Base-by-base conservation (phyloP, 106 monocot species). In the Vanilla planifolia region DNA sequence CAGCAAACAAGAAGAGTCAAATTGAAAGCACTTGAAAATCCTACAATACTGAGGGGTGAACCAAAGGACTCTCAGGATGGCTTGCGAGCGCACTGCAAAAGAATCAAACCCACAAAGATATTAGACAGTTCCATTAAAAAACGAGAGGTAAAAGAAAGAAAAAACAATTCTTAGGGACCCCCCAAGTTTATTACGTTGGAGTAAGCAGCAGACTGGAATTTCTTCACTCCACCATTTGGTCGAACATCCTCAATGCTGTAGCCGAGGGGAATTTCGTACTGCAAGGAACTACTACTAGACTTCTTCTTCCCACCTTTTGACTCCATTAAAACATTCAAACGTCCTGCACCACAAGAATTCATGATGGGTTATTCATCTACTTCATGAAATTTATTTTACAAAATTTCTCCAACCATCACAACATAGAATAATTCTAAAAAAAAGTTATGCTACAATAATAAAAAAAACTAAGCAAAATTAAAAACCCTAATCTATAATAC, bases 161-260 rank as follows among this genome's bases (percentile, higher is more conserved):
- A n/a, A n/a, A n/a, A n/a, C n/a, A n/a, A n/a, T n/a, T n/a, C n/a
- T n/a, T n/a, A n/a, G n/a, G n/a, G n/a, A n/a, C n/a, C n/a, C n/a
- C n/a, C n/a, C n/a, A n/a, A n/a, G 16, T 3, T 4, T 5, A 26
- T 75, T 68, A 89, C 85, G 85, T 94, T 94, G 77, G 89, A 94
- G 79, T 94, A 94, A 39, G 85, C 89, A 85, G 88, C 93, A 75
- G 93, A 89, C n/a, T 78, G 76, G 75, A 94, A 94, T 43, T 94
- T 94, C 85, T 85, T 75, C 72, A 89, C 89, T 60, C 80, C 93
- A 11, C 93, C 93, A 73, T 82, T 66, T 0, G 93, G 89, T 70
- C 89, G 82, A 76, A 94, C 70, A 71, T 94, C 93, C 61, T 94
- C 93, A 83, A 85, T 85, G 79, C 76, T 77, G 77, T 94, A 94